Evolutionary conservation across 2,329 filamentous ascomycete genomes (phyloP).

Genomic region (Cytospora leucostoma): DNA sequence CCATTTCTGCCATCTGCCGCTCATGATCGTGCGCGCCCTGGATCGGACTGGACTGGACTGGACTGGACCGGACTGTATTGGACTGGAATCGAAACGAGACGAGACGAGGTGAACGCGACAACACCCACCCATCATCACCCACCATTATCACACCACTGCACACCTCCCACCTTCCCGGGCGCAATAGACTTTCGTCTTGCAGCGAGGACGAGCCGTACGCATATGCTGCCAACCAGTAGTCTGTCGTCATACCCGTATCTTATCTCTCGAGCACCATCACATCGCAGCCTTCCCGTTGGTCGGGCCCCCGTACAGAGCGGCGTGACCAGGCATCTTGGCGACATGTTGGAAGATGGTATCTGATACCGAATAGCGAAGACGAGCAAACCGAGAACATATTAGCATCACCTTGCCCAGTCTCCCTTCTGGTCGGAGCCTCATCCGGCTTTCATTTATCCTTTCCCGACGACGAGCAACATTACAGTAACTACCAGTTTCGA

Average conservation of each 20-base stretch:
- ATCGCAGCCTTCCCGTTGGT: slow-evolving; percentile 22
- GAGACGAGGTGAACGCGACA: background rate
- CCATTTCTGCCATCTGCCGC: background rate
- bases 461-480: background rate
- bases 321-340: slow-evolving; percentile 24
- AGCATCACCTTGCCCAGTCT: slow-evolving; percentile 17
- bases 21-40: background rate
- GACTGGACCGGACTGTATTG: too few species aligned
- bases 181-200: background rate
- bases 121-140: background rate
- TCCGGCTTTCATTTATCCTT: background rate
- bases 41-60: background rate
- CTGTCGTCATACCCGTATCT: slow-evolving; percentile 25
- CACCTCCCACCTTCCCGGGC: background rate
- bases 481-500: background rate
- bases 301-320: slow-evolving; percentile 10
- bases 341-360: slow-evolving; percentile 24
- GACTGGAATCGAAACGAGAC: background rate
- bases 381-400: slow-evolving; percentile 22
- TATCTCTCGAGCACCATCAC: slow-evolving; percentile 20
- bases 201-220: background rate
- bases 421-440: slow-evolving; percentile 6
- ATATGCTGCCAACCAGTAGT: slow-evolving; percentile 19
- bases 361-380: slow-evolving; percentile 23
- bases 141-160: background rate